Percentiles rank a stretch among this genome's conserved stretches.
phyloP scores from a whole-genome alignment of 1,284 basidiomycete species.

The Inonotus obliquus region DNA sequence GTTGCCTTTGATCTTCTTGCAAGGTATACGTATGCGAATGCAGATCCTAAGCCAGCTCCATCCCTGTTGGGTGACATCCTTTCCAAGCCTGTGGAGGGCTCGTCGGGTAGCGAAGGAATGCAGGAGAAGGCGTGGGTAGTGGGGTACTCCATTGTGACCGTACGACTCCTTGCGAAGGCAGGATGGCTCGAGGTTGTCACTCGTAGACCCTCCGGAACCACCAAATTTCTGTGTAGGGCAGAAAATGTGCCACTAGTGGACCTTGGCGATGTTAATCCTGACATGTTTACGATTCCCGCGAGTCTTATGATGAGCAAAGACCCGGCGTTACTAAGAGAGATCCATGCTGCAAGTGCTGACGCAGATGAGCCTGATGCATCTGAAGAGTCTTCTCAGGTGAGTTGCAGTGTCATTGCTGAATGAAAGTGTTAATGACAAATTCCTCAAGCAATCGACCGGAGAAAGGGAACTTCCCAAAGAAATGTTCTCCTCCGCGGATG shows the following conservation, averaged over 20 bases:
- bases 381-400: not conserved
- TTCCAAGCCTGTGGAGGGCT: constrained; percentile 26
- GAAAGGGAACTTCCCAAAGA: constrained; percentile 7
- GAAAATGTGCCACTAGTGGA: constrained; percentile 88
- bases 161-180: constrained; percentile 66
- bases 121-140: constrained; percentile 82
- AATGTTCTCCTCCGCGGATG: constrained; percentile 24
- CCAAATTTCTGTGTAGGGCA: constrained; percentile 81
- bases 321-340: constrained; percentile 24
- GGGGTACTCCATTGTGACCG: constrained; percentile 84
- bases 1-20: constrained; percentile 99
- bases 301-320: constrained; percentile 70
- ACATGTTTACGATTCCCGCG: constrained; percentile 68
- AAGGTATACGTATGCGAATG: constrained; percentile 91
- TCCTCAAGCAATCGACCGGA: not conserved
- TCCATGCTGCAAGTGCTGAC: constrained; percentile 29
- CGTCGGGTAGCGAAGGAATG: constrained; percentile 34
- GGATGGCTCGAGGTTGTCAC: constrained; percentile 92
- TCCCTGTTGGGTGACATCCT: constrained; percentile 73
- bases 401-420: not conserved
- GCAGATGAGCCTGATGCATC: not conserved
- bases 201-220: constrained; percentile 86
- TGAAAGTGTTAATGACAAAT: not conserved
- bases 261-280: constrained; percentile 77
- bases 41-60: constrained; percentile 84